Conservation (phyloP, 306 rosid species). For the Vicia faba region DNA sequence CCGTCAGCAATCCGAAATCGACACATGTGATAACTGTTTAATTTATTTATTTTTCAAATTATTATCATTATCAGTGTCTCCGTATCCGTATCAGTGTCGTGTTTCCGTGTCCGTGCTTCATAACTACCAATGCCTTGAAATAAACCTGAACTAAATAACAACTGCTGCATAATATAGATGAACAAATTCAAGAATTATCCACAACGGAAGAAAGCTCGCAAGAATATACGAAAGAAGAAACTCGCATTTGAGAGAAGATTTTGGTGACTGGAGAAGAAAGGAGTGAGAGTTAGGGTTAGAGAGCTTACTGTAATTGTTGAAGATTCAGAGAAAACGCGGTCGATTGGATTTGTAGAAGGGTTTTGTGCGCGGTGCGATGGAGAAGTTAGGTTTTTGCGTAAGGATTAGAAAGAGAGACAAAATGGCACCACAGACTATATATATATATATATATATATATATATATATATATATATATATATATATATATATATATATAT, state of each 20-base stretch:
- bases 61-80: too few relatives aligned
- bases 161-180: not conserved
- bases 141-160: not conserved
- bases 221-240: not conserved
- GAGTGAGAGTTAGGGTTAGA: not conserved
- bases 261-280: not conserved
- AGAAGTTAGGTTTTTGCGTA: constrained; percentile 30
- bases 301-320: constrained; percentile 31
- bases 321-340: constrained; percentile 3
- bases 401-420: constrained; percentile 13
- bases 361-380: not conserved
- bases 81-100: too few relatives aligned
- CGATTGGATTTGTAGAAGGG: not conserved
- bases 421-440: not conserved
- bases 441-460: not conserved
- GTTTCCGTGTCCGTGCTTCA: too few relatives aligned
- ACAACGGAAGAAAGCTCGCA: not conserved
- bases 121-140: constrained; percentile 17
- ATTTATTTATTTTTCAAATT: too few relatives aligned
- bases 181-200: constrained; percentile 6
- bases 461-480: not conserved
- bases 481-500: not conserved
- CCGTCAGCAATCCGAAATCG: not conserved
- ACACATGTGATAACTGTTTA: too few relatives aligned
- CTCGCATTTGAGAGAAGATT: not conserved